Evolutionary conservation across 2,329 filamentous ascomycete species (phyloP).

Genomic region (Aspergillus versicolor): DNA sequence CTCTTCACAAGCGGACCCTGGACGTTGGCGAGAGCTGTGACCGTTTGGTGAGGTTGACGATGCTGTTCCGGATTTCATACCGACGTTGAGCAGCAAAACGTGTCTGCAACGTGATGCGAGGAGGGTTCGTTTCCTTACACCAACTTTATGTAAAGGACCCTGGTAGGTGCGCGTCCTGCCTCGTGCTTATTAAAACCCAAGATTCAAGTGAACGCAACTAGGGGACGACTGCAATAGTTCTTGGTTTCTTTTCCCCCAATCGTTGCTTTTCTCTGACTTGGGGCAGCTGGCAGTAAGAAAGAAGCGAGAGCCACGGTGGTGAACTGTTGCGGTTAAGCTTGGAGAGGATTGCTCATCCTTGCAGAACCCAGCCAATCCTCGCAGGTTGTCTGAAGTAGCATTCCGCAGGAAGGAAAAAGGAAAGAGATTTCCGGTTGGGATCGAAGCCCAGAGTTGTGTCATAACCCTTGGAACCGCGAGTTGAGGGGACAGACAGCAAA

Average conservation of each 20-base stretch:
- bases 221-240: not conserved
- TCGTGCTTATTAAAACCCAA: constrained; percentile 1
- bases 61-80: constrained; percentile 9
- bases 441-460: not conserved
- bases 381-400: not conserved
- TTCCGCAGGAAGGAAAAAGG: not conserved
- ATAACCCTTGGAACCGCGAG: not conserved
- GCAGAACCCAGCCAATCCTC: not conserved
- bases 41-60: constrained; percentile 6
- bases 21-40: constrained; percentile 24
- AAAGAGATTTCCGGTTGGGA: not conserved
- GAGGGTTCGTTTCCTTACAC: not conserved
- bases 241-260: not conserved
- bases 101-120: not conserved
- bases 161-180: not conserved
- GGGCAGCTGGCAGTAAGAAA: not conserved
- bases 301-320: not conserved
- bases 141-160: not conserved
- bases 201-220: not conserved
- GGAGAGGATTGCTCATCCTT: not conserved
- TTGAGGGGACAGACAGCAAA: not conserved
- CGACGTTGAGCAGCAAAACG: not conserved
- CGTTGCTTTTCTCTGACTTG: not conserved
- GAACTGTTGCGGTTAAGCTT: constrained; percentile 13
- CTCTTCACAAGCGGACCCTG: constrained; percentile 30